Percentiles rank a stretch among this genome's conserved stretches.
Conservation (phyloP, 352 stramenopile species). For the Thalassiosira exigua region DNA sequence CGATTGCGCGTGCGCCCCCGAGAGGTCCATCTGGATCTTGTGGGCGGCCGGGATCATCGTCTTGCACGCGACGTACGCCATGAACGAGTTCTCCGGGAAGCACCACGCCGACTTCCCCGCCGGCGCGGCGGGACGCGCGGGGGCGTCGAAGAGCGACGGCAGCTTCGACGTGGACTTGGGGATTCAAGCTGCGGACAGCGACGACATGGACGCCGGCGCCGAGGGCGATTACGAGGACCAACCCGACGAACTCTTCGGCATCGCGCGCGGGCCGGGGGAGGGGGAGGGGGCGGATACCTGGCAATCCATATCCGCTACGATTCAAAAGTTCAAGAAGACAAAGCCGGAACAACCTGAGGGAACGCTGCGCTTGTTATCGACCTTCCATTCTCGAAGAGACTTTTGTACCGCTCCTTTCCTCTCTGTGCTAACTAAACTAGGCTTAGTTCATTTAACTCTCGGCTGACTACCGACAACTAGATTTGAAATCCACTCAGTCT, state of each 20-base stretch:
- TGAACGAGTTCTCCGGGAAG: slow-evolving; percentile 60
- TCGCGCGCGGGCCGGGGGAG: no score
- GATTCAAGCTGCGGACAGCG: slow-evolving; percentile 22
- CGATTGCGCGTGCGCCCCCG: no score
- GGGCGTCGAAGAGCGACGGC: slow-evolving; percentile 34
- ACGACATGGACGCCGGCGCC: slow-evolving; percentile 36
- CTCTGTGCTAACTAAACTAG: no score
- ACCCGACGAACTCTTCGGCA: no score
- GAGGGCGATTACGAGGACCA: slow-evolving; percentile 29
- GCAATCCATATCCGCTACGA: slow-evolving; percentile 41
- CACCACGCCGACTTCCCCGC: slow-evolving; percentile 39
- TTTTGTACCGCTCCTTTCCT: no score
- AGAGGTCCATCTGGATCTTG: slow-evolving; percentile 57
- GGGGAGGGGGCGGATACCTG: slow-evolving; percentile 13
- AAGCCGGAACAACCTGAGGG: slow-evolving; percentile 53
- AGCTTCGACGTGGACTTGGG: slow-evolving; percentile 35
- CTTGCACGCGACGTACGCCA: slow-evolving; percentile 40
- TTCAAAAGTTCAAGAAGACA: slow-evolving; percentile 48
- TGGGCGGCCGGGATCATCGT: slow-evolving; percentile 36
- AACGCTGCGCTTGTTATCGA: no score
- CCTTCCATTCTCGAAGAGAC: no score
- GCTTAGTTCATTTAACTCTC: no score
- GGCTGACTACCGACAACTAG: no score
- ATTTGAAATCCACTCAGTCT: no score
- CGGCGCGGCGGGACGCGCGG: no score